Percentiles rank a stretch among this genome's conserved stretches.
Conservation (phyloP, 2,329 filamentous ascomycete species). For the Colletotrichum sp. region DNA sequence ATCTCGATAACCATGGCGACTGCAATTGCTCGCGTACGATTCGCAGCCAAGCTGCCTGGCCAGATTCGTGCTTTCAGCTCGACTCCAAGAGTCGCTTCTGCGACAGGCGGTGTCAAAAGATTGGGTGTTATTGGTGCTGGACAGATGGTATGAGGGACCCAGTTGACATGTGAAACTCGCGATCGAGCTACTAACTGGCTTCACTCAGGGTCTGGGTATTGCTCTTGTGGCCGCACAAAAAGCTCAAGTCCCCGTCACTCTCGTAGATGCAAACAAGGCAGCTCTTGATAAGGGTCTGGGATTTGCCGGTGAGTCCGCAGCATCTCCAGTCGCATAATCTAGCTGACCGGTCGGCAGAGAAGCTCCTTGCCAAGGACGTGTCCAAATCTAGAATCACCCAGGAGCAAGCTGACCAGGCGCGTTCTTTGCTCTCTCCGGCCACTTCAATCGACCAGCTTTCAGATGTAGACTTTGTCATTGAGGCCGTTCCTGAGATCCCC, state of each 20-base stretch:
- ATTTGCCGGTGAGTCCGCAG: slow-evolving; percentile 72
- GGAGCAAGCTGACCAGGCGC: slow-evolving; percentile 76
- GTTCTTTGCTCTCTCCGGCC: slow-evolving; percentile 70
- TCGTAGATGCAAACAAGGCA: slow-evolving; percentile 84
- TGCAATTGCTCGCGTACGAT: slow-evolving; percentile 15
- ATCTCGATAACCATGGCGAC: slow-evolving; percentile 11
- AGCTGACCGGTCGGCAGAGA: slow-evolving; percentile 61
- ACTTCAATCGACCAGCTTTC: slow-evolving; percentile 79
- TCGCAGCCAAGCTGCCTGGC: slow-evolving; percentile 29
- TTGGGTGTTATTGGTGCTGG: slow-evolving; percentile 93
- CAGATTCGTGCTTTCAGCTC: slow-evolving; percentile 71
- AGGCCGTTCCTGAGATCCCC: slow-evolving; percentile 93
- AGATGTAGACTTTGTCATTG: slow-evolving; percentile 94
- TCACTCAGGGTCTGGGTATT: slow-evolving; percentile 83
- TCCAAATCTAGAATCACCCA: slow-evolving; percentile 84
- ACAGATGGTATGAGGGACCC: slow-evolving; percentile 76
- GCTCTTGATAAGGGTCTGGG: slow-evolving; percentile 87
- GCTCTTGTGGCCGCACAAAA: slow-evolving; percentile 89
- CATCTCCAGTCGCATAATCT: not conserved
- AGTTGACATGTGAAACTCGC: slow-evolving; percentile 38
- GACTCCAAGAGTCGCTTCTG: slow-evolving; percentile 61
- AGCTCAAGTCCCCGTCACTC: slow-evolving; percentile 80
- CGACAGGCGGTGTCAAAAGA: slow-evolving; percentile 72
- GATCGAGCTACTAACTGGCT: slow-evolving; percentile 23
- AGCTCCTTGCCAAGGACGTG: slow-evolving; percentile 91